Base-by-base conservation (phyloP, 176 grass and related monocot species). In the Microstegium vimineum region DNA sequence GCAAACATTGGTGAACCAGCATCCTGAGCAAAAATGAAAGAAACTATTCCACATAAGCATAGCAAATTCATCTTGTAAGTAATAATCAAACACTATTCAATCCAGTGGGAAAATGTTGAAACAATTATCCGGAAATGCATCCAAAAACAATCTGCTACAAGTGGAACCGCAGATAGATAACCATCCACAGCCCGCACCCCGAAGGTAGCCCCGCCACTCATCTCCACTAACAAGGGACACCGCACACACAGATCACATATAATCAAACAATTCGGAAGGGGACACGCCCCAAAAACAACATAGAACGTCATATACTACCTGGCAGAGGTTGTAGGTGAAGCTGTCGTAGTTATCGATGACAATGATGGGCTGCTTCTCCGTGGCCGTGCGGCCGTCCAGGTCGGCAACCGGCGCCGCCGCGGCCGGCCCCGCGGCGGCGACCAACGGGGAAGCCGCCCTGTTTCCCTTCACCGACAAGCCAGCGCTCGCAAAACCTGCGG, bases 321-420 rank as follows among this genome's bases (percentile, higher is more conserved):
- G 95, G 79, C 95, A 98, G 15, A 98, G 61, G 78, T 98, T 98
- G 76, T 98, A 98, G 66, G 95, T 98, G 46, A 94, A 94, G 63
- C 95, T 94, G 80, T 98, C 95, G 63, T 98, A 98, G 73, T 98
- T 98, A 28, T 98, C 95, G 46, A 98, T 87, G 22, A 98, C 95
- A 37, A 98, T 87, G 66, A 98, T 94, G 11, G 92, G 92, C 67
- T 81, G 91, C 52, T 91, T 84, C 69, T 73, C 82, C 40, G 56
- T 38, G 18, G 71, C 83, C 45, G 41, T 26, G 40, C 47, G 37
- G 12, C 66, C 71, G 56, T 91, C 71, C 35, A 71, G 27, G 81
- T 80, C 62, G 12, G 85, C 64, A 81, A 35, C 80, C 8, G 85
- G 63, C 54, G 52, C 66, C 56, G 49, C 63, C 22, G 47, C 46